phyloP scores from a whole-genome alignment of 2,329 filamentous ascomycete genomes.

The Amesomyces nigricolor region DNA sequence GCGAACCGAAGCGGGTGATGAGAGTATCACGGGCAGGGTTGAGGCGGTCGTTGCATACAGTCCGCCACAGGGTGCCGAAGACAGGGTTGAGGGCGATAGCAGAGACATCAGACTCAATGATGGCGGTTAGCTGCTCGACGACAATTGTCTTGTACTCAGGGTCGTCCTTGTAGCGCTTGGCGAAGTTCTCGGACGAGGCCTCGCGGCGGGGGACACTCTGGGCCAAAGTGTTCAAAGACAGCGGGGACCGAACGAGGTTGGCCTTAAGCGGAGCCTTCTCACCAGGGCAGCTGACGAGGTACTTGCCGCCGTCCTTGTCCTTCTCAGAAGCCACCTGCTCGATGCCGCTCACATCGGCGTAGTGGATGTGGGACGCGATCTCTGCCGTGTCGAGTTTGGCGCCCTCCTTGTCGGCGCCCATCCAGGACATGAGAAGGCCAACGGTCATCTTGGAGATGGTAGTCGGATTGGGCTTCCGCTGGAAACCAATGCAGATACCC shows the following conservation, averaged over 20 bases:
- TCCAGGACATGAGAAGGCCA: conserved; percentile 39
- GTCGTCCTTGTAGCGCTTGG: conserved; percentile 37
- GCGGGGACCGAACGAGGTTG: conserved; percentile 10
- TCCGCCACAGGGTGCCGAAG: conserved; percentile 45
- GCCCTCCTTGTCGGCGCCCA: conserved; percentile 33
- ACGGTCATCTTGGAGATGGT: conserved; percentile 39
- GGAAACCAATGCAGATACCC: conserved; percentile 36
- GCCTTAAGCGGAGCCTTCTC: not conserved
- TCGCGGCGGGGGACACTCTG: conserved; percentile 24
- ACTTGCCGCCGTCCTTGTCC: conserved; percentile 10
- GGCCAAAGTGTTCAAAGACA: conserved; percentile 26
- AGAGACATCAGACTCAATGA: conserved; percentile 40
- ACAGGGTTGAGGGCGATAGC: conserved; percentile 45
- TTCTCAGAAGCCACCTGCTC: conserved; percentile 15
- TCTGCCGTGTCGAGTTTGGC: conserved; percentile 4
- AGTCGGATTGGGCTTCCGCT: conserved; percentile 16
- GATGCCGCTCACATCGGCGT: conserved; percentile 20
- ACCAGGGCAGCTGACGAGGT: conserved; percentile 9
- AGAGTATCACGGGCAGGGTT: conserved; percentile 38
- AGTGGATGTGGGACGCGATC: conserved; percentile 17
- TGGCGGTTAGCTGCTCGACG: conserved; percentile 35
- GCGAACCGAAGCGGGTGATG: conserved; percentile 37
- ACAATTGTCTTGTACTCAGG: conserved; percentile 36
- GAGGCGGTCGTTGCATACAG: conserved; percentile 42
- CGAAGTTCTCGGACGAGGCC: conserved; percentile 32